phyloP scores from a whole-genome alignment of 2,329 filamentous ascomycete species.

The Monosporascus sp. region DNA sequence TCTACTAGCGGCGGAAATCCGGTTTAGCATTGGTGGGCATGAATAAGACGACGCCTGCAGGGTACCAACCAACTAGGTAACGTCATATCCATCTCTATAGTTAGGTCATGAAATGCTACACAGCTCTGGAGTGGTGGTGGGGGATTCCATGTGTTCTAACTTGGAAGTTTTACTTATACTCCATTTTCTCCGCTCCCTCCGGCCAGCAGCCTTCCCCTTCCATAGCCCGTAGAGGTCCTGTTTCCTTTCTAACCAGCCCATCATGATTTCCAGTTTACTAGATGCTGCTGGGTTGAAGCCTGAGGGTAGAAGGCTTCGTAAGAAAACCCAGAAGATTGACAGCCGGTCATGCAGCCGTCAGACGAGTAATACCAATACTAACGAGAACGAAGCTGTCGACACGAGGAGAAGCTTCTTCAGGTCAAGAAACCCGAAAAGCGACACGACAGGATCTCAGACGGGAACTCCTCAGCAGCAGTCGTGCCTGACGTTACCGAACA shows the following conservation, averaged over 20 bases:
- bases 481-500: slow-evolving; percentile 7
- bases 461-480: slow-evolving; percentile 7
- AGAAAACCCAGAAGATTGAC: slow-evolving; percentile 26
- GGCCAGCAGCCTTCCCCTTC: too few species aligned
- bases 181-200: too few species aligned
- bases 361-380: slow-evolving; percentile 14
- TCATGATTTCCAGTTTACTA: not conserved
- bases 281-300: slow-evolving; percentile 9
- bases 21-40: not conserved
- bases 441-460: slow-evolving; percentile 1
- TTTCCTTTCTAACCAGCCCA: not conserved
- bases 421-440: slow-evolving; percentile 10
- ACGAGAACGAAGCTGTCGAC: not conserved
- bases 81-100: too few species aligned
- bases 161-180: too few species aligned
- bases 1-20: not conserved
- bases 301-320: slow-evolving; percentile 25
- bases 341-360: slow-evolving; percentile 17
- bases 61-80: too few species aligned
- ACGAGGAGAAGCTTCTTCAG: not conserved
- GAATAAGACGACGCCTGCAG: too few species aligned
- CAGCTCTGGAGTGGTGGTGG: too few species aligned
- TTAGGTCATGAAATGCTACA: too few species aligned
- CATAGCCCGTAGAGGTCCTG: too few species aligned
- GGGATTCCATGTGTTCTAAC: too few species aligned